Conservation (phyloP, 768 basidiomycete genomes). For the Epithele typhae region DNA sequence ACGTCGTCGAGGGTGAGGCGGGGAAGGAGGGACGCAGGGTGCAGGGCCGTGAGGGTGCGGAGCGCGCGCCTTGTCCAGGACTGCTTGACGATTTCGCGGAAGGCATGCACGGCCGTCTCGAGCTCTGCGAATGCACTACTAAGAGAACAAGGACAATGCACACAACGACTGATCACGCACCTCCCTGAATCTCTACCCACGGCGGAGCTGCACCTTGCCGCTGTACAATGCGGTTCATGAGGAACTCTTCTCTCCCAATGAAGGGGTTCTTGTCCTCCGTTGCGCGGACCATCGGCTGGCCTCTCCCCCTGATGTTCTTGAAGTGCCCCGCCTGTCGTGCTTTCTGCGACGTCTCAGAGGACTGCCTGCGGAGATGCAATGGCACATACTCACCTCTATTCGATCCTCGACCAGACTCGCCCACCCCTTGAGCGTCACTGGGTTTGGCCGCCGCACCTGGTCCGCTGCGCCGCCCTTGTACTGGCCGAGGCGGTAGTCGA, state of each 20-base stretch:
- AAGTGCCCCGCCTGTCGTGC: slow-evolving; percentile 67
- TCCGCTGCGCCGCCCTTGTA: slow-evolving; percentile 25
- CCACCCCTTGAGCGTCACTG: slow-evolving; percentile 72
- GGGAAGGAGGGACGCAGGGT: slow-evolving; percentile 37
- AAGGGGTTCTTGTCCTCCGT: slow-evolving; percentile 54
- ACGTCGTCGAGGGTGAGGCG: slow-evolving; percentile 33
- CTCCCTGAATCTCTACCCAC: slow-evolving; percentile 81
- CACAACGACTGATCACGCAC: slow-evolving; percentile 40
- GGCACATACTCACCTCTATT: slow-evolving; percentile 55
- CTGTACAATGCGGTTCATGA: slow-evolving; percentile 84
- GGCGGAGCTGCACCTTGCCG: slow-evolving; percentile 79
- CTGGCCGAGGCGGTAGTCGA: slow-evolving; percentile 73
- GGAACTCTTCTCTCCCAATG: slow-evolving; percentile 72
- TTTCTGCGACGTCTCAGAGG: slow-evolving; percentile 39
- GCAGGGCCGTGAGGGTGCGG: slow-evolving; percentile 48
- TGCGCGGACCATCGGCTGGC: slow-evolving; percentile 42
- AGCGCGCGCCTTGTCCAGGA: slow-evolving; percentile 77
- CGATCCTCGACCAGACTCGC: slow-evolving; percentile 69
- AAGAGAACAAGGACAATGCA: background rate
- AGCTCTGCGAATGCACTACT: slow-evolving; percentile 44
- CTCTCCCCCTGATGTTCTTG: slow-evolving; percentile 65
- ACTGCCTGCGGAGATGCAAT: too few species aligned
- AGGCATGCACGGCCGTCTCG: slow-evolving; percentile 54
- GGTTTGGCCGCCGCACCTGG: slow-evolving; percentile 38
- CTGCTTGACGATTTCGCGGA: slow-evolving; percentile 58